Conservation (phyloP, 2,329 filamentous ascomycete species). For the Pseudogymnoascus sp. region DNA sequence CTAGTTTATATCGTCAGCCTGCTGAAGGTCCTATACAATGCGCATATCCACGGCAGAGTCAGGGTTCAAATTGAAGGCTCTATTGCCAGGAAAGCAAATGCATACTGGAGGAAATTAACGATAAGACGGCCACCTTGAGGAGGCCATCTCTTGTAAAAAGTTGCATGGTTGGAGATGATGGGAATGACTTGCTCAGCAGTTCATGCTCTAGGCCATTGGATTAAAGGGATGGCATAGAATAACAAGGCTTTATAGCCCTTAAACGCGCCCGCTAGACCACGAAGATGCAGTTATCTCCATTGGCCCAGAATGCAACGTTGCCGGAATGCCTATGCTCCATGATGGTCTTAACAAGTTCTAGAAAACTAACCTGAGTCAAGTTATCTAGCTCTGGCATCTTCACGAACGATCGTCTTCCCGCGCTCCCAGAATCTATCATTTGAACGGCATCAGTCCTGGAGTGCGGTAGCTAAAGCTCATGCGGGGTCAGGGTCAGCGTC, state of each 20-base stretch:
- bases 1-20: background rate
- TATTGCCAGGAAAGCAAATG: background rate
- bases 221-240: background rate
- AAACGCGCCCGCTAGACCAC: background rate
- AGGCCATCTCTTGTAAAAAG: conserved; percentile 10
- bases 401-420: background rate
- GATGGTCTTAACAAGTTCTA: background rate
- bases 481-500: background rate
- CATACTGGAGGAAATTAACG: background rate
- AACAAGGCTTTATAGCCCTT: background rate
- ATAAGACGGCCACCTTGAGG: background rate
- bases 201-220: background rate
- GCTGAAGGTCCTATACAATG: background rate
- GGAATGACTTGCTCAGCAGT: conserved; percentile 8
- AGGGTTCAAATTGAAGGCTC: background rate
- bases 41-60: background rate
- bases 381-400: background rate
- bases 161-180: conserved; percentile 14
- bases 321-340: background rate
- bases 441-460: background rate
- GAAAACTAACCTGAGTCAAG: background rate
- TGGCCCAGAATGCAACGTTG: conserved; percentile 4
- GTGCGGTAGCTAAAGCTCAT: background rate
- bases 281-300: background rate
- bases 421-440: background rate